Evolutionary conservation across 78 protist species (phyloP).

Genomic region (Dictyostelium discoideum): DNA sequence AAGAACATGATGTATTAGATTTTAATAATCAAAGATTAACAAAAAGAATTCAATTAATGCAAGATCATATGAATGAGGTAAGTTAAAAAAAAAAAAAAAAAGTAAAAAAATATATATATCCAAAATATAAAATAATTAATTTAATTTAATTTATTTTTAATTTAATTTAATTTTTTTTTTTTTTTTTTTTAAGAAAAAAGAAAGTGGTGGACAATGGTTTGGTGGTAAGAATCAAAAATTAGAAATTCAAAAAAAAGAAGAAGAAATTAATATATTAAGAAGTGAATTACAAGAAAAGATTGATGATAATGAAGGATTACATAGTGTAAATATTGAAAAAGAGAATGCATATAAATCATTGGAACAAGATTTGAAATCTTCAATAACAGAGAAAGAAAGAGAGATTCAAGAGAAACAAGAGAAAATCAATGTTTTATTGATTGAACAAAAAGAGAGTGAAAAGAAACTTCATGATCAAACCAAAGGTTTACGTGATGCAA

Average conservation of each 20-base stretch:
- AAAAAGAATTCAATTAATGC: constrained; percentile 48
- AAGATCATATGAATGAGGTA: constrained; percentile 62
- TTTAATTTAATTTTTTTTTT: not conserved
- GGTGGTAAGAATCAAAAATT: constrained; percentile 25
- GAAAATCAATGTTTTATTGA: not conserved
- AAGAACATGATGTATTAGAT: constrained; percentile 75
- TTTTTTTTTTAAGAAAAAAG: constrained; percentile 1
- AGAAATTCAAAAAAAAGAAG: constrained; percentile 64
- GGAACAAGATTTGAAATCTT: not conserved
- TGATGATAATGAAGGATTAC: constrained; percentile 70
- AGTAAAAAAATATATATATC: not conserved
- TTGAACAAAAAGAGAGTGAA: constrained; percentile 47
- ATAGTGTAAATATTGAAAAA: constrained; percentile 58
- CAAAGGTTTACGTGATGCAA: constrained; percentile 2
- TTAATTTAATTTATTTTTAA: no score
- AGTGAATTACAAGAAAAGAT: constrained; percentile 61
- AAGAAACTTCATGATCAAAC: constrained; percentile 34
- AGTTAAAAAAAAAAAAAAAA: not conserved
- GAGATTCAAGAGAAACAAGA: constrained; percentile 35
- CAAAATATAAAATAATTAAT: not conserved
- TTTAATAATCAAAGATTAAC: constrained; percentile 74
- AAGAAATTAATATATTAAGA: constrained; percentile 64
- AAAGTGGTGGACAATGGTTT: constrained; percentile 28
- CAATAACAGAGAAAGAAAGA: not conserved
- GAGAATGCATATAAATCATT: constrained; percentile 61